phyloP scores from a whole-genome alignment of 495 filamentous ascomycete species.

The Ramalina intermedia region DNA sequence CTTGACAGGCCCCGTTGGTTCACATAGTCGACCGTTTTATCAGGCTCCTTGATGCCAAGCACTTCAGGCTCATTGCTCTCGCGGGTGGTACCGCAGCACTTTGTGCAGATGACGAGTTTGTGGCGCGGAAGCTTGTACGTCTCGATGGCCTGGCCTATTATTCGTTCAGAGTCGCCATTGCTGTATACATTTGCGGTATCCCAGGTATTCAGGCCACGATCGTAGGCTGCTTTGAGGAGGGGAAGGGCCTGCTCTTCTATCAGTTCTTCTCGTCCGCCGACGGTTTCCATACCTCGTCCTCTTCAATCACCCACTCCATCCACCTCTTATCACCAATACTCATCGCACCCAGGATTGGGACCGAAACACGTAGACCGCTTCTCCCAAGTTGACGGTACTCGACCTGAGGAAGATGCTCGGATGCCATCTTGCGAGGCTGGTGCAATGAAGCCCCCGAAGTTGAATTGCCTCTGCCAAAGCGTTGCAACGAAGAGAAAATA shows the following conservation, averaged over 20 bases:
- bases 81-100: conserved; percentile 26
- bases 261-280: neutral
- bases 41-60: conserved; percentile 18
- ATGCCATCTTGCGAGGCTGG: conserved; percentile 1
- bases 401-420: conserved; percentile 17
- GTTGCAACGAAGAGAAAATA: neutral
- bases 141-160: conserved; percentile 33
- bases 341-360: conserved; percentile 35
- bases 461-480: neutral
- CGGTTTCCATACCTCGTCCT: conserved; percentile 22
- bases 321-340: conserved; percentile 27
- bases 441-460: neutral
- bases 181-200: conserved; percentile 12
- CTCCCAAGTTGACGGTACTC: conserved; percentile 26
- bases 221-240: conserved; percentile 31
- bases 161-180: conserved; percentile 27
- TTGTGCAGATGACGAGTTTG: conserved; percentile 31
- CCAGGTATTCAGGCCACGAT: conserved; percentile 28
- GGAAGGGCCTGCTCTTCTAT: conserved; percentile 9
- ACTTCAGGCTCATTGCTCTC: conserved; percentile 21
- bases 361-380: conserved; percentile 30
- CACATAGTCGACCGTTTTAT: conserved; percentile 29
- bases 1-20: conserved; percentile 39
- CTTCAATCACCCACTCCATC: conserved; percentile 29
- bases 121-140: conserved; percentile 29